Base-by-base conservation (phyloP, 805 yeast genomes). In the Dipodascopsis uninucleata region DNA sequence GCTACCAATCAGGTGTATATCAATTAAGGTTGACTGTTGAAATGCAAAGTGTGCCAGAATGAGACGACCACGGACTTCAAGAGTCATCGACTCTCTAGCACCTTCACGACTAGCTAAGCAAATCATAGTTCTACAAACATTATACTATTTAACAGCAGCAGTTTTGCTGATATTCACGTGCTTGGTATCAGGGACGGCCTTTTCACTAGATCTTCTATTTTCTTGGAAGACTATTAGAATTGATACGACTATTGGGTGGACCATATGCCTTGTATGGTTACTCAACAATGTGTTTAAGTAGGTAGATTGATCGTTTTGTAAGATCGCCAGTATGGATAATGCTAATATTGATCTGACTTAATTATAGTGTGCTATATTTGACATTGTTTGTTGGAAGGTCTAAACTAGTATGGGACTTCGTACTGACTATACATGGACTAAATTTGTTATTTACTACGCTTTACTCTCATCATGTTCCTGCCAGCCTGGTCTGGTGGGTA, bases 351-450 rank as follows among this genome's bases (percentile, higher is more conserved):
- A 7, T 7, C 34, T 31, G 12, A 12, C 31, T 9, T 36, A 14
- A 25, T 14, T 10, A 7, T 31, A 82, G 95, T 55, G 96, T 88
- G 1, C 64, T 86, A 8, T 87, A 86, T 60, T 79, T 90, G 60
- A 86, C 95, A 1, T 66, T 89, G 1, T 79, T 90, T 22, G 96
- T 90, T 9, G 96, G 97, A 0, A 71, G 97, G 45, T 84, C 95
- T 32, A 93, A 90, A 63, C 69, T 90, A 39, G 97, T 97, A 0
- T 84, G 96, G 84, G 98, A 90, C 66, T 90, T 93, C 68, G 96
- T 96, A 8, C 61, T 90, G n/a, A 93, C 98, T 0, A 78, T 90
- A 12, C 96, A 93, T 64, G 78, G 83, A 18, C 75, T 93, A 39
- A 82, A 90, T 65, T 64, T 90, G 20, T 41, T 79, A 2, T 79